phyloP scores from a whole-genome alignment of 805 yeast species.

The Pichia phayaonensis region DNA sequence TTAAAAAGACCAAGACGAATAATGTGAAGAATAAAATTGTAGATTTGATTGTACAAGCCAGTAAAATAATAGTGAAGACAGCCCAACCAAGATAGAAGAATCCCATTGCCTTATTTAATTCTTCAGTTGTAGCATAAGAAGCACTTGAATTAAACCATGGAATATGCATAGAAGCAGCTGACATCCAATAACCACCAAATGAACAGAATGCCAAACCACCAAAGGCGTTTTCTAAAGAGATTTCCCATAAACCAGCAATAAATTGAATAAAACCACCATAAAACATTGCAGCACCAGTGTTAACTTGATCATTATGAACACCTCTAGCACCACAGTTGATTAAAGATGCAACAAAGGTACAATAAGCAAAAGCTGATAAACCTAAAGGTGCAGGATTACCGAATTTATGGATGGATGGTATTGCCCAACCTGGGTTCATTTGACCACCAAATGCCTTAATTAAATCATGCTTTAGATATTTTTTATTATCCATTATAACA shows the following conservation, averaged over 20 bases:
- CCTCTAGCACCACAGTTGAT: conserved; percentile 61
- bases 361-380: conserved; percentile 62
- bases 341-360: conserved; percentile 57
- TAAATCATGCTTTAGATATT: conserved; percentile 53
- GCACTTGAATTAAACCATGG: conserved; percentile 51
- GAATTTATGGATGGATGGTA: conserved; percentile 20
- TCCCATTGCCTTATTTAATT: conserved; percentile 44
- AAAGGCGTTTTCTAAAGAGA: conserved; percentile 65
- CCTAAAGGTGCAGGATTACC: conserved; percentile 78
- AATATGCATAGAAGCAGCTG: conserved; percentile 55
- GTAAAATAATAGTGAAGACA: conserved; percentile 50
- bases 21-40: conserved; percentile 44
- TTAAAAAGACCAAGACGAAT: conserved; percentile 43
- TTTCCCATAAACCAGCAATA: conserved; percentile 67
- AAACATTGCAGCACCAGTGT: conserved; percentile 58
- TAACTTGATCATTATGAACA: conserved; percentile 48
- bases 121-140: conserved; percentile 36
- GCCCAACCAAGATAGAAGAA: conserved; percentile 57
- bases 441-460: conserved; percentile 73
- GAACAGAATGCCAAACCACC: conserved; percentile 58
- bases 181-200: conserved; percentile 70
- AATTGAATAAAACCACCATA: conserved; percentile 68
- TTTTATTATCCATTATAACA: conserved; percentile 62
- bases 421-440: conserved; percentile 55
- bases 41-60: conserved; percentile 48